Percentiles rank a stretch among this genome's conserved stretches.
Evolutionary conservation across 2,329 filamentous ascomycete genomes (phyloP).

Genomic region (Fusarium cicatricum): DNA sequence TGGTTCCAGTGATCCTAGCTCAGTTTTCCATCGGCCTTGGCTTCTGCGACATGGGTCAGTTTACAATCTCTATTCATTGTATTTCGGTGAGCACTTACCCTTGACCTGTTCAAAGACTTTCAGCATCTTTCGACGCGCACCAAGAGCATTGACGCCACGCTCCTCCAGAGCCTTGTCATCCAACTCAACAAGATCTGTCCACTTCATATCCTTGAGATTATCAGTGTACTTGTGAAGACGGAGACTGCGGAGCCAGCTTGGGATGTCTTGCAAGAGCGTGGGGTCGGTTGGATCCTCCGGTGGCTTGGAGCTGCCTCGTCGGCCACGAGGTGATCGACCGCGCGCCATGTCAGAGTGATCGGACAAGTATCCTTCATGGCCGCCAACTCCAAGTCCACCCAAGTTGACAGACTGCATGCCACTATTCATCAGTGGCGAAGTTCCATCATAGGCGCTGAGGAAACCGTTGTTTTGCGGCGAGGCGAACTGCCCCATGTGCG

Average conservation of each 20-base stretch:
- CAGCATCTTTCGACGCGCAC: conserved; percentile 95
- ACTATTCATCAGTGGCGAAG: conserved; percentile 73
- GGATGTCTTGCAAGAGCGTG: conserved; percentile 90
- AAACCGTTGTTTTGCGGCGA: conserved; percentile 96
- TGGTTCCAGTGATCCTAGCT: conserved; percentile 45
- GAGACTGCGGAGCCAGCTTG: conserved; percentile 92
- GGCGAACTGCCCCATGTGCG: conserved; percentile 74
- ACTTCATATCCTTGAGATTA: conserved; percentile 96
- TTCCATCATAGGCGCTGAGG: conserved; percentile 84
- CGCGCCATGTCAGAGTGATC: conserved; percentile 92
- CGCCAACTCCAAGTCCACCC: conserved; percentile 73
- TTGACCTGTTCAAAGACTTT: conserved; percentile 99
- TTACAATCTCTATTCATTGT: background rate
- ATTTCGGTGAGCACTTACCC: conserved; percentile 55
- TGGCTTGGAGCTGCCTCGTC: conserved; percentile 94
- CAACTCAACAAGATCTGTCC: conserved; percentile 90
- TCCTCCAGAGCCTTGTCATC: conserved; percentile 94
- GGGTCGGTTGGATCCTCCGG: conserved; percentile 97
- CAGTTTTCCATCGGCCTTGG: conserved; percentile 77
- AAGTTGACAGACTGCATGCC: conserved; percentile 77
- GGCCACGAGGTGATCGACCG: conserved; percentile 89
- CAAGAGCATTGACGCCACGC: conserved; percentile 92
- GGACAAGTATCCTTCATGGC: conserved; percentile 87
- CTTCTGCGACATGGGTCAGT: conserved; percentile 59
- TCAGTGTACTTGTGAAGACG: conserved; percentile 99